Evolutionary conservation across 2,329 filamentous ascomycete species (phyloP), one percentile per base, ranked within the genome.

Genomic region (Diplodia seriata): DNA sequence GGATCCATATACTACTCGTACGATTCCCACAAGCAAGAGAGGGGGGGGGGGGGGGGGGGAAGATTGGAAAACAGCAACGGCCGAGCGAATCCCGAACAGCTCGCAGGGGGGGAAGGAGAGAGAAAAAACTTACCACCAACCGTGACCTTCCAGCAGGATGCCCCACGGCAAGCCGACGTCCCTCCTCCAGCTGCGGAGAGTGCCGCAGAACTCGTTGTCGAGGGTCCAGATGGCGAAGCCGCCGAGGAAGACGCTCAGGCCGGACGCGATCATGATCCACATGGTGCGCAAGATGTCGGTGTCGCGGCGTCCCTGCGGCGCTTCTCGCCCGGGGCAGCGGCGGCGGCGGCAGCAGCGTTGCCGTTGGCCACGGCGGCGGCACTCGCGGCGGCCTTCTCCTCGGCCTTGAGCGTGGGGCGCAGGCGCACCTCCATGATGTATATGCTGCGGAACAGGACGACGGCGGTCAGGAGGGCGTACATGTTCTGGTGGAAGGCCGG

Each of bases 401-500:
- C 79, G 73, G 76, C 74, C 26, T 77, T 75, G 66, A 85, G 83
- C 6, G 81, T 84, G 8, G 89, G 89, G 12, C 89, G 84, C 49
- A 91, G 81, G 40, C 84, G 86, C 62, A 84, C 78, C 72, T 92
- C 90, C 90, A 94, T 94, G 31, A 91, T 87, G 76, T 88, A 92
- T 83, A 94, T 89, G 73, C 89, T 90, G 40, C 91, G 88, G 65
- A 91, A 81, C 29, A 95, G 84, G 26, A 94, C 87, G 51, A 89
- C 82, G 5, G 85, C 84, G 0, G 92, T 95, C 53, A 96, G 81
- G 3, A 90, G 75, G 1, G 89, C 91, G 73, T 93, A 96, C 4
- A 90, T 90, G 69, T 88, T 89, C 76, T 96, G 92, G 79, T 96
- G 93, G 77, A 96, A 96, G 1, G 87, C 83, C 0, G 93, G 92